Percentiles rank a stretch among this genome's conserved stretches.
Evolutionary conservation across 352 stramenopile genomes (phyloP).

Genomic region (Globisporangium iwayamae): DNA sequence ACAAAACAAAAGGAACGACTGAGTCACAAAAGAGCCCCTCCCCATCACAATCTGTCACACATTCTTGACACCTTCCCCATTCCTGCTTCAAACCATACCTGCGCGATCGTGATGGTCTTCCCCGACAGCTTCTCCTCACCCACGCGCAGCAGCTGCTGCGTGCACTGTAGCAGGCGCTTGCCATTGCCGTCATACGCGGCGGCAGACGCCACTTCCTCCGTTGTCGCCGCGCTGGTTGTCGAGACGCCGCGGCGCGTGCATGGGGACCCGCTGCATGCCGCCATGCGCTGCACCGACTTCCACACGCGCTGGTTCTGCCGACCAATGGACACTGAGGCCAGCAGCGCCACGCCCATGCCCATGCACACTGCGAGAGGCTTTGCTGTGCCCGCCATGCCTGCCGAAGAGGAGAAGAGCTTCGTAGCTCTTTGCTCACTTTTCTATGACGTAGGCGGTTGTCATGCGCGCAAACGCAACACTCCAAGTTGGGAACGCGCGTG

Average conservation of each 20-base stretch:
- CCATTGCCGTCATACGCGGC: background rate
- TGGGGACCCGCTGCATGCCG: background rate
- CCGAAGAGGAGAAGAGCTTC: background rate
- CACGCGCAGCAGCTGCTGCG: slow-evolving; percentile 39
- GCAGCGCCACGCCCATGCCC: slow-evolving; percentile 66
- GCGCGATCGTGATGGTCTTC: slow-evolving; percentile 74
- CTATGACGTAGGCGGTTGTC: background rate
- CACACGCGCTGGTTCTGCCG: slow-evolving; percentile 47
- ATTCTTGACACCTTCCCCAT: background rate
- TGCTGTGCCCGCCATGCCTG: slow-evolving; percentile 11
- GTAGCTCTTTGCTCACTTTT: slow-evolving; percentile 4
- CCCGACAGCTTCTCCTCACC: slow-evolving; percentile 30
- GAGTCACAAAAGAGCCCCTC: background rate
- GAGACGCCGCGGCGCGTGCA: slow-evolving; percentile 23
- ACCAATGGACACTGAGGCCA: slow-evolving; percentile 65
- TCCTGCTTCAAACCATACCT: slow-evolving; percentile 27
- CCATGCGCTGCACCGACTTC: slow-evolving; percentile 36
- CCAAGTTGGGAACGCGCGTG: background rate
- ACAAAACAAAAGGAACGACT: background rate
- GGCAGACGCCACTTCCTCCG: background rate
- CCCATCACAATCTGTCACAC: background rate
- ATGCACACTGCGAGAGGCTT: slow-evolving; percentile 52
- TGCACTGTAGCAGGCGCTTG: slow-evolving; percentile 42
- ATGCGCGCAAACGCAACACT: slow-evolving; percentile 3
- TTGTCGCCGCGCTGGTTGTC: slow-evolving; percentile 2